These are phyloP conservation scores for Metschnikowia chrysomelidarum DNA, from an alignment of 805 yeast genomes.

Conservation along the genomic window DNA sequence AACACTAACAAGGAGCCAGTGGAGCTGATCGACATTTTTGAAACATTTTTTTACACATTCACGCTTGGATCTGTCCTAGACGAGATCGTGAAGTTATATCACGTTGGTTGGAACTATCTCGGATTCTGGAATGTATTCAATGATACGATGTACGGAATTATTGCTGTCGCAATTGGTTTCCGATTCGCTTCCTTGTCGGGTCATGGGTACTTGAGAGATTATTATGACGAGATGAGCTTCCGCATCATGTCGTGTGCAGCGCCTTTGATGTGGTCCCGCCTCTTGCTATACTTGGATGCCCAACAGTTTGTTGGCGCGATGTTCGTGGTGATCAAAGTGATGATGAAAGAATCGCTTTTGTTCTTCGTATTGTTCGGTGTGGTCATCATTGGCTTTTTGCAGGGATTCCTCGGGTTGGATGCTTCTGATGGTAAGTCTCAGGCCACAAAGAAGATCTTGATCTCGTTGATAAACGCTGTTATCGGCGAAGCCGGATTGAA, in stretches of 20 bases:
- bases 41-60: conserved; percentile 58
- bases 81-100: conserved; percentile 68
- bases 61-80: conserved; percentile 67
- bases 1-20: conserved; percentile 50
- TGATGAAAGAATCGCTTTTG: conserved; percentile 84
- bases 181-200: conserved; percentile 43
- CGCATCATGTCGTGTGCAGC: conserved; percentile 75
- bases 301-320: conserved; percentile 82
- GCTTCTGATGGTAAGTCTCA: conserved; percentile 83
- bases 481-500: conserved; percentile 73
- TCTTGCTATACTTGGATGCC: conserved; percentile 74
- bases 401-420: conserved; percentile 84
- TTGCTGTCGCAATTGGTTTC: conserved; percentile 51
- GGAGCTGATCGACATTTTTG: conserved; percentile 41
- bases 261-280: conserved; percentile 83
- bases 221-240: conserved; percentile 58
- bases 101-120: conserved; percentile 68
- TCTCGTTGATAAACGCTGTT: conserved; percentile 67
- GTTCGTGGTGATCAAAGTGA: conserved; percentile 78
- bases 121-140: conserved; percentile 81
- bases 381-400: conserved; percentile 76
- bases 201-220: conserved; percentile 22
- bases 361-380: conserved; percentile 73
- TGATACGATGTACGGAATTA: conserved; percentile 60
- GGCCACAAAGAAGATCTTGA: conserved; percentile 61